Evolutionary conservation across 2,329 filamentous ascomycete genomes (phyloP).

Genomic region (Aspergillus hortae): DNA sequence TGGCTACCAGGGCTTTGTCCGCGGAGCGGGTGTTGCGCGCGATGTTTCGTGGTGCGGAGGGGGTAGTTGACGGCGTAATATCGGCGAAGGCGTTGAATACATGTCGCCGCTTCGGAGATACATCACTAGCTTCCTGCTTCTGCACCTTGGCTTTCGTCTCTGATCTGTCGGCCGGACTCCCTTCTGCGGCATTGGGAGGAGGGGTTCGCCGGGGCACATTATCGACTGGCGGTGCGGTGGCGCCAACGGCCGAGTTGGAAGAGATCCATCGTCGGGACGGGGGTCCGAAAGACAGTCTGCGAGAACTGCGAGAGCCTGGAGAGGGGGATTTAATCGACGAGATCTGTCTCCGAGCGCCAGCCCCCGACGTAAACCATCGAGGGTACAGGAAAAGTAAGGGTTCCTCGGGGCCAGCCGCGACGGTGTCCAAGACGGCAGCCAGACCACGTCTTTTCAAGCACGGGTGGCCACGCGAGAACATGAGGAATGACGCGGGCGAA

Average conservation of each 20-base stretch:
- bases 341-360: conserved; percentile 19
- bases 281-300: conserved; percentile 8
- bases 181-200: neutral
- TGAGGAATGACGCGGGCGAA: conserved; percentile 22
- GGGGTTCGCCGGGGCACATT: neutral
- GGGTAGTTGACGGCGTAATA: conserved; percentile 1
- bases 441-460: conserved; percentile 39
- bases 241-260: neutral
- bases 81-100: conserved; percentile 10
- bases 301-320: neutral
- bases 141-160: neutral
- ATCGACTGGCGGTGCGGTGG: neutral
- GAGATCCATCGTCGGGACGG: conserved; percentile 24
- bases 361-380: conserved; percentile 33
- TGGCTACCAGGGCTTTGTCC: neutral
- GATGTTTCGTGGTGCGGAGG: neutral
- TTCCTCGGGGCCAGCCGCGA: conserved; percentile 37
- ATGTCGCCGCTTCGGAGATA: neutral
- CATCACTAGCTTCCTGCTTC: neutral
- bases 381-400: conserved; percentile 47
- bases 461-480: conserved; percentile 43
- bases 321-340: conserved; percentile 8
- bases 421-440: conserved; percentile 33
- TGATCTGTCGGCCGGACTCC: neutral
- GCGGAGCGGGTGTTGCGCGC: neutral